Base-by-base conservation (phyloP, 441 rosid genomes). In the Erodium trifolium region DNA sequence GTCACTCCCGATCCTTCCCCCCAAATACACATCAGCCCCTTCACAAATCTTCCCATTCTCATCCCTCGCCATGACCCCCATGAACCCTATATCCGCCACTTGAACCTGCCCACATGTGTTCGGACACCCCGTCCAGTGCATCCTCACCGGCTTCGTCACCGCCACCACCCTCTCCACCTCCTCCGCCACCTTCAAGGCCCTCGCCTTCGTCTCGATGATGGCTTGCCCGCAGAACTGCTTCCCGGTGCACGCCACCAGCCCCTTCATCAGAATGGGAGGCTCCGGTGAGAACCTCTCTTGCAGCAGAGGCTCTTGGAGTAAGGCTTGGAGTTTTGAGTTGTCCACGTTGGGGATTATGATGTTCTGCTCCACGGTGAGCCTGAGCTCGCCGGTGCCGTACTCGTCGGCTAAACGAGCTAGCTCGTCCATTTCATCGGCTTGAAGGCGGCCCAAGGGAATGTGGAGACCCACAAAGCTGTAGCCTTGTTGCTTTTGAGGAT, bases 91-190 rank as follows among this genome's bases (percentile, higher is more conserved):
- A 70, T 91, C 98, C 0, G 98, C 97, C 0, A 93, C 98, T 68
- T 93, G 98, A 5, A 93, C 97, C 41, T 93, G 98, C 5, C 87
- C 98, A 2, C 98, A 93, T 4, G 79, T 84, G 72, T 88, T 91
- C n/a, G 98, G 98, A 78, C 98, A 93, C 4, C 98, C 97, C 0
- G 96, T 93, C 98, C 97, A 93, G 66, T 93, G 98, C 96, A 91
- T 88, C 80, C 98, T 85, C 55, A 93, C 81, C 0, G 91, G 88
- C 60, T 63, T 75, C 0, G 77, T 77, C 49, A 91, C 87, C 0
- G 90, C 81, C 51, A 93, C 96, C 1, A 87, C 81, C 81, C 90
- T 80, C 69, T 82, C 84, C 16, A 93, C 93, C 72, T 93, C 98
- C 77, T 89, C 89, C 0, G 96, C 86, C 76, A 91, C 96, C 75